Percentiles rank a stretch among this genome's conserved stretches.
These are phyloP conservation scores for Fomitiporia mediterranea DNA, from an alignment of 1,284 basidiomycete species.

Conservation along the genomic window DNA sequence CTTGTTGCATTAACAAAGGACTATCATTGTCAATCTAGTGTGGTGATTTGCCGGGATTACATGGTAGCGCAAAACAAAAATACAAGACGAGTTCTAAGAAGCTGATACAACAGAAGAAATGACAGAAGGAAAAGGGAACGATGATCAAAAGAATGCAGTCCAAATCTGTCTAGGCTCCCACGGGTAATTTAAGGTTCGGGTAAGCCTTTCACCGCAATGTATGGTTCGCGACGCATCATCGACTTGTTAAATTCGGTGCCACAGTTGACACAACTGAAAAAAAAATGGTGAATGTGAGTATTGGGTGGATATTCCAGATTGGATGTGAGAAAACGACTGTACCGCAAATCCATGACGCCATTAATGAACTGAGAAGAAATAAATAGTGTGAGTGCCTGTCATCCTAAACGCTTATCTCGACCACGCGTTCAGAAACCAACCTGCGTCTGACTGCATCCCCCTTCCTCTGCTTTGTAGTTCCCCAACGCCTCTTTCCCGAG, in stretches of 20 bases:
- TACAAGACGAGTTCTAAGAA: conserved; percentile 2
- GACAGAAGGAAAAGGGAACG: conserved; percentile 3
- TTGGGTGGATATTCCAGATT: no score
- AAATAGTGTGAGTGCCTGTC: conserved; percentile 18
- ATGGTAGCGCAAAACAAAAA: not conserved
- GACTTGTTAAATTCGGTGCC: conserved; percentile 38
- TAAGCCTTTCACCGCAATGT: conserved; percentile 37
- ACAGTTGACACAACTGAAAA: conserved; percentile 36
- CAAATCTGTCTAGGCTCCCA: conserved; percentile 19
- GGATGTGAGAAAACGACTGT: conserved; percentile 18
- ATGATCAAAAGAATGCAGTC: conserved; percentile 1
- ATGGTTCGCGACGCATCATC: conserved; percentile 36
- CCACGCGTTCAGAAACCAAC: conserved; percentile 23
- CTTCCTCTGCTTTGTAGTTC: conserved; percentile 38
- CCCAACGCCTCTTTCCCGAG: conserved; percentile 37
- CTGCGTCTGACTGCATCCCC: conserved; percentile 40
- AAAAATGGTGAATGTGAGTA: not conserved
- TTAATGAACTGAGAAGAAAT: conserved; percentile 34
- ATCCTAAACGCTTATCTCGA: conserved; percentile 14
- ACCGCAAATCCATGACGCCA: conserved; percentile 37
- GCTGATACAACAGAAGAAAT: not conserved
- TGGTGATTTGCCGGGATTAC: conserved; percentile 1
- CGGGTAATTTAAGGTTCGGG: conserved; percentile 23
- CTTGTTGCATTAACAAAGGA: not conserved
- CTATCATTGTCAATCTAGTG: conserved; percentile 6